Evolutionary conservation across 805 yeast genomes (phyloP).

Genomic region (Metschnikowia kofuensis): DNA sequence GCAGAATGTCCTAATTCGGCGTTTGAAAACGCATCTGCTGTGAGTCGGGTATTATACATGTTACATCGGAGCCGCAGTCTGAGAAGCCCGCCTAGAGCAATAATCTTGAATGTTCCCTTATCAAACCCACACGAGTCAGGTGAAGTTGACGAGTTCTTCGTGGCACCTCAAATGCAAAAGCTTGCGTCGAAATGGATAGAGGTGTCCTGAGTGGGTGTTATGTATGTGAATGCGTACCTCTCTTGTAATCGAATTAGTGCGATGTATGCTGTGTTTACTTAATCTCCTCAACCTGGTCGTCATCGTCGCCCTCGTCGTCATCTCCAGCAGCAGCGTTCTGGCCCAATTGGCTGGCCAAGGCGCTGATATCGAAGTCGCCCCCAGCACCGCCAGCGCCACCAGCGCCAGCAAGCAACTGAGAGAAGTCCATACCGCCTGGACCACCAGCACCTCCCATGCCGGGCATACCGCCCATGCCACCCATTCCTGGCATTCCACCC

Average conservation of each 20-base stretch:
- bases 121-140: not conserved
- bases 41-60: slow-evolving; percentile 1
- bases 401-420: slow-evolving; percentile 28
- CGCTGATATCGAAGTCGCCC: slow-evolving; percentile 34
- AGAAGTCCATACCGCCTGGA: slow-evolving; percentile 11
- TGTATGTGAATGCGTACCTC: no score
- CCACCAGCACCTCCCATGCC: slow-evolving; percentile 21
- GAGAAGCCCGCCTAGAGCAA: not conserved
- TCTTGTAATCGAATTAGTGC: no score
- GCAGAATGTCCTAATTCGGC: not conserved
- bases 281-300: slow-evolving; percentile 16
- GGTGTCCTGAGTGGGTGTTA: not conserved
- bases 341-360: slow-evolving; percentile 44
- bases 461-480: slow-evolving; percentile 26
- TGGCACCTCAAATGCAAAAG: not conserved
- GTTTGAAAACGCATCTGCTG: not conserved
- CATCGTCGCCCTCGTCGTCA: slow-evolving; percentile 20
- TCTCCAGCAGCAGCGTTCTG: slow-evolving; percentile 24
- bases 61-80: not conserved
- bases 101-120: not conserved
- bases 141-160: not conserved
- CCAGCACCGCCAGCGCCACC: slow-evolving; percentile 35
- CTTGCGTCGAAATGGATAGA: slow-evolving; percentile 3
- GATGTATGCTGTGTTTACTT: not conserved
- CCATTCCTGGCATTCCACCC: slow-evolving; percentile 32